These are phyloP conservation scores for Penicillium coprophilum DNA, from an alignment of 495 filamentous ascomycete species.

Conservation along the genomic window DNA sequence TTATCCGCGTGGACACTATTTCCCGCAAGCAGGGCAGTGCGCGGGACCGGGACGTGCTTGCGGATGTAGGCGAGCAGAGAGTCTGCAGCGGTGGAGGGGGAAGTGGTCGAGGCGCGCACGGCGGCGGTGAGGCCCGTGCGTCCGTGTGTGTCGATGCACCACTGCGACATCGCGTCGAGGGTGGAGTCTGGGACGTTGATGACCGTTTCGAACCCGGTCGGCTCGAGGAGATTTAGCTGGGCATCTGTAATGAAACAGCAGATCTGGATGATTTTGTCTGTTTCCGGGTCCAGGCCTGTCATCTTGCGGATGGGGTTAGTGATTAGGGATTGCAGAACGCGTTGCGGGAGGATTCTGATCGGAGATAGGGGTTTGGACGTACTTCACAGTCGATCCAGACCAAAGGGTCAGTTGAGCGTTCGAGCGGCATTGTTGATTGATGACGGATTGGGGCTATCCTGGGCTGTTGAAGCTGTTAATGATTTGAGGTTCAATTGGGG, in stretches of 20 bases:
- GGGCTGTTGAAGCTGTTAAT: slow-evolving; percentile 9
- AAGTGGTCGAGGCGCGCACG: slow-evolving; percentile 71
- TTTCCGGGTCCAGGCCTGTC: slow-evolving; percentile 81
- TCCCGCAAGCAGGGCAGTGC: slow-evolving; percentile 74
- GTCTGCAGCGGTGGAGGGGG: slow-evolving; percentile 67
- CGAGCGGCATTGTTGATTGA: slow-evolving; percentile 39
- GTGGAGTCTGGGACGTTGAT: slow-evolving; percentile 70
- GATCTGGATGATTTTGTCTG: slow-evolving; percentile 85
- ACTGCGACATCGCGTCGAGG: slow-evolving; percentile 74
- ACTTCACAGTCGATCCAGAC: slow-evolving; percentile 94
- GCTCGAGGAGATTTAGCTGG: slow-evolving; percentile 72
- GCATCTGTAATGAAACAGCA: slow-evolving; percentile 89
- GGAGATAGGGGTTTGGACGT: slow-evolving; percentile 15
- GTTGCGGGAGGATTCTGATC: background rate
- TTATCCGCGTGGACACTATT: slow-evolving; percentile 91
- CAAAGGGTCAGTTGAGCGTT: slow-evolving; percentile 58
- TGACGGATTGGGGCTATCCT: background rate
- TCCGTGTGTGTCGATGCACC: slow-evolving; percentile 65
- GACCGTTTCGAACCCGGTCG: slow-evolving; percentile 73
- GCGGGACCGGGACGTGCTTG: slow-evolving; percentile 60
- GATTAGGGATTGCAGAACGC: background rate
- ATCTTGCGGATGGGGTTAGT: slow-evolving; percentile 62
- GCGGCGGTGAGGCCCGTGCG: slow-evolving; percentile 76
- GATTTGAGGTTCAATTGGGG: slow-evolving; percentile 4
- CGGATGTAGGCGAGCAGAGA: slow-evolving; percentile 76